A percentile compares a stretch with the other conserved stretches of the same genome.
Evolutionary conservation across 1,284 basidiomycete genomes (phyloP).

Genomic region (Coriolopsis trogii): DNA sequence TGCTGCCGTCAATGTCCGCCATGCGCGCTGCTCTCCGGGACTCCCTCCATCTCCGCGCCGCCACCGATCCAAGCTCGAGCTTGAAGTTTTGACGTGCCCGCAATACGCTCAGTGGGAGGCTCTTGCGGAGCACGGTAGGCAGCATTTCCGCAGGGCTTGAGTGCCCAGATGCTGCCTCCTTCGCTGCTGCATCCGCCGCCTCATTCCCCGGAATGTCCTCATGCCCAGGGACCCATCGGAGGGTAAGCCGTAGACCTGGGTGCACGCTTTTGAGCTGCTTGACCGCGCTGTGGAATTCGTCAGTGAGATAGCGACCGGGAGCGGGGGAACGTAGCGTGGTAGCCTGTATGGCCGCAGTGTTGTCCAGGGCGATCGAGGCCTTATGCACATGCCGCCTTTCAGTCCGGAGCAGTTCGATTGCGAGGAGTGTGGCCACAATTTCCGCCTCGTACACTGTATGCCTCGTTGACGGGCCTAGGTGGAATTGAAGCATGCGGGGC

Average conservation of each 20-base stretch:
- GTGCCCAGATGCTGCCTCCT: conserved; percentile 19
- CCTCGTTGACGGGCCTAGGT: conserved; percentile 26
- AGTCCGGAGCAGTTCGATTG: conserved; percentile 3
- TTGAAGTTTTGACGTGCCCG: conserved; percentile 6
- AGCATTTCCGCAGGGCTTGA: not conserved
- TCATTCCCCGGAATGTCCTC: conserved; percentile 24
- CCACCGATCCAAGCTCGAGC: not conserved
- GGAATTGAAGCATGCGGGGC: conserved; percentile 11
- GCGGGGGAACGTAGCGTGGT: not conserved
- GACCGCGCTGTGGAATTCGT: conserved; percentile 9
- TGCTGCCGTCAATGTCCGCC: conserved; percentile 4
- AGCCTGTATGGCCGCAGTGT: conserved; percentile 11
- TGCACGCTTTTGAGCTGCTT: not conserved
- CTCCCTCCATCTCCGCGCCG: conserved; percentile 6
- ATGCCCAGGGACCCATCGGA: conserved; percentile 26
- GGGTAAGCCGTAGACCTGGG: conserved; percentile 6
- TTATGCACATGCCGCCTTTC: not conserved
- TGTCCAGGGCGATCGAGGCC: conserved; percentile 17
- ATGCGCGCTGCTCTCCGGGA: conserved; percentile 3
- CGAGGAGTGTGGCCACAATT: conserved; percentile 26
- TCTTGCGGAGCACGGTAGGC: conserved; percentile 7
- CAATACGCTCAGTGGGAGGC: conserved; percentile 17
- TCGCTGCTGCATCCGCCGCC: conserved; percentile 19
- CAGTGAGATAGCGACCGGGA: conserved; percentile 17
- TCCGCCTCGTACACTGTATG: conserved; percentile 39